Conservation (phyloP, 352 stramenopile genomes). For the Phytopythium montanum region DNA sequence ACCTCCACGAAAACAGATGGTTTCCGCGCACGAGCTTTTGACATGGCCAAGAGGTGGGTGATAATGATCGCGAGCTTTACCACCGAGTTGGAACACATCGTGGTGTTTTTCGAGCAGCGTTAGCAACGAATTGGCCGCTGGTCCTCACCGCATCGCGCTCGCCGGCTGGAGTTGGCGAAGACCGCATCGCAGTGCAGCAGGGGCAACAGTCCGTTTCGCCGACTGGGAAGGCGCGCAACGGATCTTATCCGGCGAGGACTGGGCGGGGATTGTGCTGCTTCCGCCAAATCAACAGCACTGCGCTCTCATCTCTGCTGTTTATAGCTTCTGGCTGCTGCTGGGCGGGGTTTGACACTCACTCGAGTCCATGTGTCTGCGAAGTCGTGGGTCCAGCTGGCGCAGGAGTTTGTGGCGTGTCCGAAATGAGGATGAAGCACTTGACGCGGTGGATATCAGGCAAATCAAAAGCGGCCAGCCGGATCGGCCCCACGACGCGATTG, state of each 20-base stretch:
- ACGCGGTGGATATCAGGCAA: neutral
- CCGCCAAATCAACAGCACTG: neutral
- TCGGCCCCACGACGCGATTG: neutral
- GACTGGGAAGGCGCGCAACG: neutral
- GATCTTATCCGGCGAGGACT: neutral
- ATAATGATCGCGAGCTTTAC: neutral
- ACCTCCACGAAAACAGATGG: neutral
- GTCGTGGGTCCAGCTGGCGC: neutral
- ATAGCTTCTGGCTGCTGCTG: neutral
- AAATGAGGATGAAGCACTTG: neutral
- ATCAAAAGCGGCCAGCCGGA: neutral
- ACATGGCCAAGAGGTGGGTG: neutral
- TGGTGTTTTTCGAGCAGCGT: neutral
- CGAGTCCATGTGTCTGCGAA: neutral
- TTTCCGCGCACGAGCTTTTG: neutral
- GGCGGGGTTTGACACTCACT: neutral
- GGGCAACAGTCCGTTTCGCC: neutral
- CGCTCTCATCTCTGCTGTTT: neutral
- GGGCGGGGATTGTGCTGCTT: neutral
- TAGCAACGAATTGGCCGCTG: neutral
- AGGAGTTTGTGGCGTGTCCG: neutral
- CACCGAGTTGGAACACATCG: neutral
- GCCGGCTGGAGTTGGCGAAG: neutral
- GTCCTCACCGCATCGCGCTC: neutral
- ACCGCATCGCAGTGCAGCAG: neutral